Percentiles rank a stretch among this genome's conserved stretches.
Conservation (phyloP, 495 filamentous ascomycete genomes). For the Umbilicaria muhlenbergii region DNA sequence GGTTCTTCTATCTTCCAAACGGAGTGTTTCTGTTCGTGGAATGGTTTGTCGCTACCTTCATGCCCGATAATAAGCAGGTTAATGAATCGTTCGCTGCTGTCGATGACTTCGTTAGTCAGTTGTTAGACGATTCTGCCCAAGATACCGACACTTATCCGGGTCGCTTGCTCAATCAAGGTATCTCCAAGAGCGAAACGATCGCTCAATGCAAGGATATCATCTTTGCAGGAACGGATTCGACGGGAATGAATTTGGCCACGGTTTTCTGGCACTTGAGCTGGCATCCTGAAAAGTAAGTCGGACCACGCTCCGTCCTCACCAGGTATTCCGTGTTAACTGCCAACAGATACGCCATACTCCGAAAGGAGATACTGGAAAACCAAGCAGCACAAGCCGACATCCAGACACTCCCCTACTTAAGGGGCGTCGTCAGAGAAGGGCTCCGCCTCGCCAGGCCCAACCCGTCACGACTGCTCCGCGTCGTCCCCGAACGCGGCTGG, state of each 20-base stretch:
- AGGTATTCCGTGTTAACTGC: neutral
- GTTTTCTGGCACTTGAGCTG: constrained; percentile 20
- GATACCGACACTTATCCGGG: constrained; percentile 28
- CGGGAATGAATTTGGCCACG: constrained; percentile 30
- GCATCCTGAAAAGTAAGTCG: too few relatives aligned
- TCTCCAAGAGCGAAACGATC: constrained; percentile 24
- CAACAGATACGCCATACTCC: neutral
- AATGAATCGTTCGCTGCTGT: constrained; percentile 9
- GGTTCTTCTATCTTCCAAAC: constrained; percentile 6
- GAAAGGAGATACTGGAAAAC: neutral
- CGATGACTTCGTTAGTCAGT: constrained; percentile 30
- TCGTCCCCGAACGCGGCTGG: constrained; percentile 26
- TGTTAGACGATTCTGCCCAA: constrained; percentile 13
- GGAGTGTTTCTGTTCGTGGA: constrained; percentile 3
- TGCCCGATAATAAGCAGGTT: neutral
- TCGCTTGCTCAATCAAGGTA: constrained; percentile 26
- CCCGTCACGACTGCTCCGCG: constrained; percentile 30
- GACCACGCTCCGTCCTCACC: too few relatives aligned
- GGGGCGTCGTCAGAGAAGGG: constrained; percentile 27
- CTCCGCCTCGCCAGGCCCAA: constrained; percentile 33
- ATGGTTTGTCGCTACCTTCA: neutral
- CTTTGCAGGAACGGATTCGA: constrained; percentile 31
- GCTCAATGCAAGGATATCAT: constrained; percentile 28
- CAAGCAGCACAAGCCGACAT: neutral
- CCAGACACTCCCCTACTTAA: constrained; percentile 18